These are phyloP conservation scores for Acanthamoeba culbertsoni DNA, from an alignment of 208 protist species.

Conservation along the genomic window DNA sequence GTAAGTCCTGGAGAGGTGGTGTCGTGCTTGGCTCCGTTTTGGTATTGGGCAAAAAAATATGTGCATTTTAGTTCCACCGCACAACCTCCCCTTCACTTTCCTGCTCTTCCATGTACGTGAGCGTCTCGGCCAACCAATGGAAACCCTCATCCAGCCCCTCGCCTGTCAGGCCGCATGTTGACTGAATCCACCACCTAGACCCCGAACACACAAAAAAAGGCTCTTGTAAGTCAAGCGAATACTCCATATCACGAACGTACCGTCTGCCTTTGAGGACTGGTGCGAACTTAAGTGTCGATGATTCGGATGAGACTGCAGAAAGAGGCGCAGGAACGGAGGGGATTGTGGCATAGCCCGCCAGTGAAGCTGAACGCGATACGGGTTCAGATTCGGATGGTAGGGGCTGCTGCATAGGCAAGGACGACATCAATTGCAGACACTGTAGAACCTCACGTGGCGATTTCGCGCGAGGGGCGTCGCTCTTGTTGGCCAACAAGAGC, in stretches of 20 bases:
- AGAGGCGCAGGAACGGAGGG: not conserved
- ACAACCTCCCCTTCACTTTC: not conserved
- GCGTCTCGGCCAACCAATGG: constrained; percentile 48
- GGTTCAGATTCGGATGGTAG: not conserved
- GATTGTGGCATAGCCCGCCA: not conserved
- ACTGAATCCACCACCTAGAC: not conserved
- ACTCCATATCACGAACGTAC: not conserved
- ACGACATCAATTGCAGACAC: not conserved
- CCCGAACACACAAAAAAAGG: not conserved
- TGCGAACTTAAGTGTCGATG: not conserved
- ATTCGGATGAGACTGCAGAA: not conserved
- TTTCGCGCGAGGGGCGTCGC: constrained; percentile 65
- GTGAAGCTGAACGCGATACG: not conserved
- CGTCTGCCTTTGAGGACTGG: not conserved
- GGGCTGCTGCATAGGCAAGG: no score
- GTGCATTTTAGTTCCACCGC: not conserved
- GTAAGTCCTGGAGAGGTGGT: no score
- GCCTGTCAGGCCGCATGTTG: constrained; percentile 60
- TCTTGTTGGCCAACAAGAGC: constrained; percentile 89
- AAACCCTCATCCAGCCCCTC: constrained; percentile 67
- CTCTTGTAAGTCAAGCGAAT: not conserved
- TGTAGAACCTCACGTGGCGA: not conserved
- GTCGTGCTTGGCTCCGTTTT: no score
- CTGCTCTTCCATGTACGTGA: not conserved
- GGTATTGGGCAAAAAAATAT: no score